Evolutionary conservation across 208 protist species (phyloP), one percentile per base, ranked within the genome.

Genomic region (Strigomonas oncopelti): DNA sequence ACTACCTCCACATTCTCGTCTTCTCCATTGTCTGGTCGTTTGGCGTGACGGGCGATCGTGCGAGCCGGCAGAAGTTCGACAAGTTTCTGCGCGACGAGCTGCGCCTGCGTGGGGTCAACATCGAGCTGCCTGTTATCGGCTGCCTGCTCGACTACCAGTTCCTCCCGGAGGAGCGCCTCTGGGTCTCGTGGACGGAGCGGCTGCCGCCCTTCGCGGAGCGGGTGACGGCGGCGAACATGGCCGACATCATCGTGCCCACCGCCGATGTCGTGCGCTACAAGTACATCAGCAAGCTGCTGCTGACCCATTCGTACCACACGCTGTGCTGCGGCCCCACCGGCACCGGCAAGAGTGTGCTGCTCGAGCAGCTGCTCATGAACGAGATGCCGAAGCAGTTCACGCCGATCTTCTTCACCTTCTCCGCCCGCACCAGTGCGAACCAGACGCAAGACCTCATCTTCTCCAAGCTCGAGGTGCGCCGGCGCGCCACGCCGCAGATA

Each of bases 401-500:
- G 46, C 94, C 97, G 13, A 93, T 98, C 62, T 96, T 98, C 59
- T 90, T 99, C 71, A 97, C 88, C 65, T 99, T 99, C 78, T 99
- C 97, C 31, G 98, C 98, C 13, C 96, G 96, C 64, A 99, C 98
- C 18, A 94, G 90, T 68, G 94, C 96, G 0, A 98, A 98, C 73
- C 93, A 98, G 81, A 98, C 95, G 32, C 97, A 99, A 78, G 96
- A 98, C 70, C 87, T 98, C 16, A 96, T 99, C 76, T 98, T 99
- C 73, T 95, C 89, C 31, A 98, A 97, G 79, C 95, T 99, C 52
- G 97, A 99, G 66, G 95, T 97, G 68, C 90, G 97, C 46, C 90
- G 96, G 32, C 97, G 97, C 72, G 96, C 90, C 54, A 84, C 85
- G 1, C 92, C 92, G 62, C 90, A 95, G 79, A 88, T 99, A 57